phyloP scores from a whole-genome alignment of 2,329 filamentous ascomycete species.

The Penicillium frequentans region DNA sequence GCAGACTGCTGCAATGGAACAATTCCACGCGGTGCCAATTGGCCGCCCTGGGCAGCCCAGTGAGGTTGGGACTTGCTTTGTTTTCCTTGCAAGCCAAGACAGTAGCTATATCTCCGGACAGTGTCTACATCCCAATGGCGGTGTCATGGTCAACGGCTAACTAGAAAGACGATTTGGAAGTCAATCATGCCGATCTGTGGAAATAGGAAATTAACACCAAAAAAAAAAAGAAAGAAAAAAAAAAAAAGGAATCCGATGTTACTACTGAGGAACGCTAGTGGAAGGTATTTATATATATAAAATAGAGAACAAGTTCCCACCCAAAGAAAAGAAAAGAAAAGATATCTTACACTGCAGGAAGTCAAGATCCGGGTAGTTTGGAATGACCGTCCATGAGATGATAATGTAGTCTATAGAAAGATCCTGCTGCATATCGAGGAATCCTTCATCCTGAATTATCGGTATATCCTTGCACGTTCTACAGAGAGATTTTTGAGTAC shows the following conservation, averaged over 20 bases:
- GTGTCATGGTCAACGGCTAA: slow-evolving; percentile 54
- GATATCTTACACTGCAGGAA: background rate
- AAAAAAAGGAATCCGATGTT: background rate
- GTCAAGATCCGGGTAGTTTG: background rate
- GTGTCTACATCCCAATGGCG: slow-evolving; percentile 65
- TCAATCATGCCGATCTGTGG: background rate
- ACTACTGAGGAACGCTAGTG: too few species aligned
- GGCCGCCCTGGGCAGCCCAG: slow-evolving; percentile 76
- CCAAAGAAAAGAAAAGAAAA: background rate
- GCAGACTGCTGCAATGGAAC: slow-evolving; percentile 67
- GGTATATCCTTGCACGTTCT: background rate
- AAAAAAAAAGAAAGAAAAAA: background rate
- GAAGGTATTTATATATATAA: background rate
- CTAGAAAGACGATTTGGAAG: background rate
- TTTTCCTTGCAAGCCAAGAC: slow-evolving; percentile 75
- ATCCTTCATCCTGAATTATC: background rate
- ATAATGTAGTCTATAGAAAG: background rate
- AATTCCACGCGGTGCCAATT: slow-evolving; percentile 71
- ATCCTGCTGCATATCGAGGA: background rate
- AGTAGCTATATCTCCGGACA: slow-evolving; percentile 75
- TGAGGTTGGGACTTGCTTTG: slow-evolving; percentile 78
- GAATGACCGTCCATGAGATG: background rate
- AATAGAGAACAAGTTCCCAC: too few species aligned
- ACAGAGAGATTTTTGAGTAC: background rate
- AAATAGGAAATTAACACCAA: background rate